Evolutionary conservation across 1,284 basidiomycete species (phyloP).

Genomic region (Pseudozyma tsukubaensis): DNA sequence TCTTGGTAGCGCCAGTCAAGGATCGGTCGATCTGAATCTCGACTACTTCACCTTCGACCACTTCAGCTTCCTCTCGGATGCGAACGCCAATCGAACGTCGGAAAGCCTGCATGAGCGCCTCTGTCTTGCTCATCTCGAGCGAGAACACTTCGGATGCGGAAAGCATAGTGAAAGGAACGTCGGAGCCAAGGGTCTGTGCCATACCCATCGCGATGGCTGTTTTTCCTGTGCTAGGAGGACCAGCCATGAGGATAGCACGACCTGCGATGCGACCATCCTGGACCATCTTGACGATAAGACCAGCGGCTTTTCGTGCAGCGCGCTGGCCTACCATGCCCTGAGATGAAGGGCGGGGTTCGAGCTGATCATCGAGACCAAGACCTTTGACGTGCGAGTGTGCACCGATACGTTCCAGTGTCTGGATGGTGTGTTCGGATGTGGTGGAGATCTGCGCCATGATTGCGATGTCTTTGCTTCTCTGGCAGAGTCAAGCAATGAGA

Average conservation of each 20-base stretch:
- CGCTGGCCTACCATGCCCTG: constrained; percentile 98
- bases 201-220: constrained; percentile 96
- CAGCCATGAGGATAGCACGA: constrained; percentile 92
- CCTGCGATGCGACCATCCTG: constrained; percentile 94
- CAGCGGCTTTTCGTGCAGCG: constrained; percentile 93
- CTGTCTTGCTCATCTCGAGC: constrained; percentile 94
- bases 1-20: constrained; percentile 96
- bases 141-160: constrained; percentile 97
- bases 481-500: neutral
- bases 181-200: constrained; percentile 91
- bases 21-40: constrained; percentile 98
- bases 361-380: constrained; percentile 86
- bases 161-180: constrained; percentile 97
- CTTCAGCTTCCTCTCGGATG: constrained; percentile 96
- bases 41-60: constrained; percentile 97
- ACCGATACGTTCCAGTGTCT: constrained; percentile 66
- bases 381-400: constrained; percentile 66
- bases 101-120: constrained; percentile 96
- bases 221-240: constrained; percentile 95
- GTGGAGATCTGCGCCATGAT: constrained; percentile 61
- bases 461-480: neutral
- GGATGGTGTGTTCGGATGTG: constrained; percentile 56
- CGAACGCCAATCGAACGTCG: constrained; percentile 93
- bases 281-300: constrained; percentile 97
- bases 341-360: constrained; percentile 85